Base-by-base conservation (phyloP, 192 early-diverging fungal species). In the Coemansia sp. region DNA sequence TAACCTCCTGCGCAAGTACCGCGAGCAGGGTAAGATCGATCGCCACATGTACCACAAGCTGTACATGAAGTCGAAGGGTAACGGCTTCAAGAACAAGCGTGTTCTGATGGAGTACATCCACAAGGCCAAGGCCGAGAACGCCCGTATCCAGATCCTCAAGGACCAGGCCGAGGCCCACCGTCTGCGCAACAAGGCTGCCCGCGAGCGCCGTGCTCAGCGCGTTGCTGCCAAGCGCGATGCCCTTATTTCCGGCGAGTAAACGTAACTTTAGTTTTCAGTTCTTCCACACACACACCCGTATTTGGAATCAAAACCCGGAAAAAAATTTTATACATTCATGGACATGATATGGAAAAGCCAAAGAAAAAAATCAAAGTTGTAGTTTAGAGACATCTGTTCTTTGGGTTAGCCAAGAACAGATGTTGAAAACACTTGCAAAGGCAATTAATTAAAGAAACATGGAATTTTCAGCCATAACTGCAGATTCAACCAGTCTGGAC, bases 21-120 rank as follows among this genome's bases (percentile, higher is more conserved):
- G 96, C 70, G 96, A 97, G 86, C 82, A 91, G 79, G 92, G 92
- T 75, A 98, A 98, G 92, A 97, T 98, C 73, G 96, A 98, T 88
- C 89, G 90, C 78, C 96, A 97, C 89, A 88, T 98, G 91, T 95
- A 97, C 91, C 96, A 96, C 87, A 84, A 87, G 76, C 89, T 98
- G 74, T 98, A 98, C 91, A 82, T 96, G 80, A 97, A 96, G 90
- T 88, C 95, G 67, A 98, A 98, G 94, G 96, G 96, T 96, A 97
- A 96, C 87, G 94, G 94, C 66, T 98, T 98, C 90, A 98, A 98
- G 93, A 98, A 96, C 94, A 98, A 98, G 92, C 93, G 96, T 86
- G 96, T 98, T 69, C 84, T 98, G 53, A 98, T 98, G 94, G 96
- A 98, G 87, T 94, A 93, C 88, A 98, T 98, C 86, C 95, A 97